phyloP scores from a whole-genome alignment of 176 grass and related monocot species.

The Oryza officinalis region DNA sequence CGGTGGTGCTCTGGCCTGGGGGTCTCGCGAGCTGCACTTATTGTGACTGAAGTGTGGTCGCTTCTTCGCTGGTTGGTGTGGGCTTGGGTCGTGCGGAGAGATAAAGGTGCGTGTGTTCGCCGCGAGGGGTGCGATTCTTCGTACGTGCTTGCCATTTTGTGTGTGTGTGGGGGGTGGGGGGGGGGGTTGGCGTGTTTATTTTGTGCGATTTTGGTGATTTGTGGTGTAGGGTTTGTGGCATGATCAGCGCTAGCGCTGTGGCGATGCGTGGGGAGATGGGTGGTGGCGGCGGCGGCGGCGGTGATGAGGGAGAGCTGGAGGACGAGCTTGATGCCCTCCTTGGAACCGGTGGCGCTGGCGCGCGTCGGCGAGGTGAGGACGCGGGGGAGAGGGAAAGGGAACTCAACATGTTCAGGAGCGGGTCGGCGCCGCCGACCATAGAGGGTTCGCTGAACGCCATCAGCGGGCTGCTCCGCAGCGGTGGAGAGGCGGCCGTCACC shows the following conservation, averaged over 20 bases:
- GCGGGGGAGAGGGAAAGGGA: constrained; percentile 58
- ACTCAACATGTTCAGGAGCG: constrained; percentile 77
- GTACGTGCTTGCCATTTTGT: constrained; percentile 28
- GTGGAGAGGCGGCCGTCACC: constrained; percentile 11
- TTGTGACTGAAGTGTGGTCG: not conserved
- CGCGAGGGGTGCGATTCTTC: constrained; percentile 14
- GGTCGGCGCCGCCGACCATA: constrained; percentile 91
- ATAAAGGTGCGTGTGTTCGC: constrained; percentile 20
- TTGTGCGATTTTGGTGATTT: constrained; percentile 33
- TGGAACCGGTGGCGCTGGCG: constrained; percentile 40
- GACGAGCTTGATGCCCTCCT: constrained; percentile 66
- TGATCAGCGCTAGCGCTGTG: constrained; percentile 56
- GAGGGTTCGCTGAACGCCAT: constrained; percentile 80
- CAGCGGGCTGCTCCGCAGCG: constrained; percentile 45
- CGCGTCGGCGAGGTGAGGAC: constrained; percentile 51
- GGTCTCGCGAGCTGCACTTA: not conserved
- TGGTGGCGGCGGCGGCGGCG: not conserved
- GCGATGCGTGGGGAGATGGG: constrained; percentile 57
- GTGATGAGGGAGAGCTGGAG: constrained; percentile 56
- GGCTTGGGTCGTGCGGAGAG: constrained; percentile 41
- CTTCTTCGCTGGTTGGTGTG: constrained; percentile 16
- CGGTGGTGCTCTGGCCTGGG: constrained; percentile 26
- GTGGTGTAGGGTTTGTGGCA: constrained; percentile 35
- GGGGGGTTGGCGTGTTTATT: not conserved
- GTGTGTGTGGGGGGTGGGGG: too few relatives aligned